Evolutionary conservation across 768 basidiomycete species (phyloP), one percentile per base, ranked within the genome.

Genomic region (Suillus subluteus): DNA sequence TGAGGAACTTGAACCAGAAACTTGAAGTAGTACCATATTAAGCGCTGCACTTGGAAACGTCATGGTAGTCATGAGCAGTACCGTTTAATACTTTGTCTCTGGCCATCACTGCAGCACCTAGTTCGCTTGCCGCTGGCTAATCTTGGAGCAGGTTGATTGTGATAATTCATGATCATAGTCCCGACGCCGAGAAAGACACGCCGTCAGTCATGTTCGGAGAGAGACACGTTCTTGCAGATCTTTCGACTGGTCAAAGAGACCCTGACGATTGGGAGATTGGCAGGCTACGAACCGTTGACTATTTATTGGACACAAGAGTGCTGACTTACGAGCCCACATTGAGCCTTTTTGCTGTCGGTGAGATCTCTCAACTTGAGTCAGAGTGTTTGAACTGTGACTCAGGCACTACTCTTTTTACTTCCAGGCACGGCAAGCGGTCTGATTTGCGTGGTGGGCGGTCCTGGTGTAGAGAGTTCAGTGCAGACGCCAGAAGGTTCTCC

Each of bases 401-500:
- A 38, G 7, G n/a, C 16, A 16, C 38, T 18, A 9, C 30, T 35
- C 46, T 58, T 62, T 35, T 46, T n/a, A 26, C 44, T 21, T 9
- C 30, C 62, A 90, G 94, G 91, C 3, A 93, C 92, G 0, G 75
- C 83, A 6, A 73, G 76, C n/a, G 94, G 95, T 0, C 65, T 74
- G 1, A 82, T 96, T 41, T 82, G 88, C 65, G 69, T 95, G 32
- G 86, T 88, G 68, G 95, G 95, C 2, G 82, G 85, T 6, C 84
- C 89, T 3, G 87, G 89, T 4, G 91, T 94, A 15, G 82, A 88
- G 62, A 76, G 76, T 54, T 83, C 75, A 63, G 72, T 91, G 40
- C 73, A 72, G 18, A 72, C 89, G 13, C 84, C 84, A 12, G 80
- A 86, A 56, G 75, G 79, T 13, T 72, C 78, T 23, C 76, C 78